A percentile compares a stretch with the other conserved stretches of the same genome.
phyloP scores from a whole-genome alignment of 1,139 yeast species.

The Yamadazyma aaseri region DNA sequence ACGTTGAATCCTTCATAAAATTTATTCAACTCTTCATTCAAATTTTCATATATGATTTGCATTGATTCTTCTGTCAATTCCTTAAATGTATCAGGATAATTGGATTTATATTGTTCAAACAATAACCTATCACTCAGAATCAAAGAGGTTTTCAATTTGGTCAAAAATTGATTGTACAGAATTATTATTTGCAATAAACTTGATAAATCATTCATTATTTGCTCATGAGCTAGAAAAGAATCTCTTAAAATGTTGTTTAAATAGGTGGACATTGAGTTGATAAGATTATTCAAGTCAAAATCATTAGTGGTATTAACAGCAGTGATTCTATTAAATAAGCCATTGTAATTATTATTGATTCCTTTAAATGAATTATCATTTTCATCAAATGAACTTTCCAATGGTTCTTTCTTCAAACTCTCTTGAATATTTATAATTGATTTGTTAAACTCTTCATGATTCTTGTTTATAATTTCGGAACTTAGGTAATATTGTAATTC shows the following conservation, averaged over 20 bases:
- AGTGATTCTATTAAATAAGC: conserved; percentile 28
- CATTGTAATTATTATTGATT: conserved; percentile 20
- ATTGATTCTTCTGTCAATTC: conserved; percentile 40
- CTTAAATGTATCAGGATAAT: conserved; percentile 41
- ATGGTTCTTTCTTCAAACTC: conserved; percentile 15
- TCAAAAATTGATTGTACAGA: conserved; percentile 54
- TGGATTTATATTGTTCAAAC: conserved; percentile 36
- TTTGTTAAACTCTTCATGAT: conserved; percentile 44
- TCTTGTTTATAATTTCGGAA: conserved; percentile 59
- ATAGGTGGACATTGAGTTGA: conserved; percentile 52
- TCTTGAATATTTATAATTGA: conserved; percentile 20
- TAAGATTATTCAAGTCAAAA: conserved; percentile 51
- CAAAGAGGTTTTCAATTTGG: conserved; percentile 55
- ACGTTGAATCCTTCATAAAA: conserved; percentile 57
- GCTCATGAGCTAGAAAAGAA: conserved; percentile 63
- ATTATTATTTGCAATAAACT: conserved; percentile 47
- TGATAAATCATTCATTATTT: conserved; percentile 49
- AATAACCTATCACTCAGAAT: conserved; percentile 50
- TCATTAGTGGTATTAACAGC: conserved; percentile 1
- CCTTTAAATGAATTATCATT: conserved; percentile 7
- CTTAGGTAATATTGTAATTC: conserved; percentile 58
- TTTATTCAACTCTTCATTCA: conserved; percentile 49
- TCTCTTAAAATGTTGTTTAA: conserved; percentile 67
- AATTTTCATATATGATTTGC: conserved; percentile 31
- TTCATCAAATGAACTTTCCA: conserved; percentile 11